Evolutionary conservation across 2,329 filamentous ascomycete species (phyloP).

Genomic region (Sporothrix pseudoabietina): DNA sequence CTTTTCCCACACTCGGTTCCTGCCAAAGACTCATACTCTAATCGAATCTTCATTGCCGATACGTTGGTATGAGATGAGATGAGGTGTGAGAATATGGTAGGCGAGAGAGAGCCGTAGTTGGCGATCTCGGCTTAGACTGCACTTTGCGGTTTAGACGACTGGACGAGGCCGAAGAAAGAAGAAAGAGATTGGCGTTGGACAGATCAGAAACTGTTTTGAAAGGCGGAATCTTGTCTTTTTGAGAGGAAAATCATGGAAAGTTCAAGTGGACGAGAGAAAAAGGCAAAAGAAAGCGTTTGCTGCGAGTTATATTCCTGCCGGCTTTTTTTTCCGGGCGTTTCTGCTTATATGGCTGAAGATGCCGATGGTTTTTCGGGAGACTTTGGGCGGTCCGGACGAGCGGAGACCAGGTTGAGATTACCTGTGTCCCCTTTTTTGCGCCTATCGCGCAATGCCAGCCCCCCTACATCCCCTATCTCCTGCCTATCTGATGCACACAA

Average conservation of each 20-base stretch:
- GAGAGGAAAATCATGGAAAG: conserved; percentile 1
- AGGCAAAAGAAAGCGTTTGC: neutral
- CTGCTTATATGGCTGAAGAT: conserved; percentile 24
- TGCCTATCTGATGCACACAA: conserved; percentile 23
- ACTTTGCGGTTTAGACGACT: neutral
- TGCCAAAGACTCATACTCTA: neutral
- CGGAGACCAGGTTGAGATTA: conserved; percentile 49
- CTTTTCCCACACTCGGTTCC: neutral
- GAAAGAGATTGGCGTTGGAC: neutral
- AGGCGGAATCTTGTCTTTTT: neutral
- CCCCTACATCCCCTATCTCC: neutral
- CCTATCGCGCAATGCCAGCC: conserved; percentile 29
- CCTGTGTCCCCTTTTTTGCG: conserved; percentile 30
- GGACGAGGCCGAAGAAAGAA: neutral
- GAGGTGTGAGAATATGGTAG: neutral
- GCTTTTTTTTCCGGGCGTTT: conserved; percentile 6
- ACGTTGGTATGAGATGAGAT: neutral
- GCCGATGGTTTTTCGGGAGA: conserved; percentile 17
- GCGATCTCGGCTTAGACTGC: neutral
- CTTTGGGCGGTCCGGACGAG: conserved; percentile 43
- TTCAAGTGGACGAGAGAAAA: conserved; percentile 13
- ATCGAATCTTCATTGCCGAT: neutral
- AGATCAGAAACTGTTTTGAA: neutral
- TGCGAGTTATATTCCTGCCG: neutral
- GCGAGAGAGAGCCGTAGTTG: neutral